Conservation (phyloP, 495 filamentous ascomycete species). For the Neurospora sp. region DNA sequence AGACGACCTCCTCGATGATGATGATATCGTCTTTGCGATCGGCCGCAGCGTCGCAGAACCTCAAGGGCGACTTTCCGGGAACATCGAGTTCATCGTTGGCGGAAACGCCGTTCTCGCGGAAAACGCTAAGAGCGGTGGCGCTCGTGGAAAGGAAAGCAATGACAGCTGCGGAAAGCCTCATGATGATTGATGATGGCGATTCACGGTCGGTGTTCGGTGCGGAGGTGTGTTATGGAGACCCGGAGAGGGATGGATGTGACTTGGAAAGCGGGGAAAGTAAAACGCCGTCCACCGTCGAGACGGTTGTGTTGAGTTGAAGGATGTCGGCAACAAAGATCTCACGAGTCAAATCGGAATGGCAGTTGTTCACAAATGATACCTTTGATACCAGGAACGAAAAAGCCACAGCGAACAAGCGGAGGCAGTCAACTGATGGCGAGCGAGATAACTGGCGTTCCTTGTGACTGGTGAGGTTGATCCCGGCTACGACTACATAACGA, state of each 20-base stretch:
- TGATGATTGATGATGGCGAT: conserved; percentile 13
- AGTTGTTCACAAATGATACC: not conserved
- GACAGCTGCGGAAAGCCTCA: conserved; percentile 33
- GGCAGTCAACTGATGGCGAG: not conserved
- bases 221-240: not conserved
- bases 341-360: not conserved
- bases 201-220: not conserved
- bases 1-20: conserved; percentile 64
- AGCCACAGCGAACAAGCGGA: not conserved
- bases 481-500: not conserved
- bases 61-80: conserved; percentile 66
- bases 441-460: not conserved
- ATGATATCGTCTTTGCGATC: conserved; percentile 54
- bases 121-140: conserved; percentile 32
- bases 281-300: not conserved
- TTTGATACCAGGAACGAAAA: not conserved
- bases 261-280: not conserved
- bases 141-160: conserved; percentile 29
- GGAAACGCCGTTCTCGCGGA: conserved; percentile 24
- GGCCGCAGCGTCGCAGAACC: conserved; percentile 50
- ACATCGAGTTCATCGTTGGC: conserved; percentile 37
- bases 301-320: not conserved
- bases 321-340: not conserved
- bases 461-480: not conserved
- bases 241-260: not conserved